Conservation (phyloP, 75 land plant species). For the Pseudotsuga menziesii region DNA sequence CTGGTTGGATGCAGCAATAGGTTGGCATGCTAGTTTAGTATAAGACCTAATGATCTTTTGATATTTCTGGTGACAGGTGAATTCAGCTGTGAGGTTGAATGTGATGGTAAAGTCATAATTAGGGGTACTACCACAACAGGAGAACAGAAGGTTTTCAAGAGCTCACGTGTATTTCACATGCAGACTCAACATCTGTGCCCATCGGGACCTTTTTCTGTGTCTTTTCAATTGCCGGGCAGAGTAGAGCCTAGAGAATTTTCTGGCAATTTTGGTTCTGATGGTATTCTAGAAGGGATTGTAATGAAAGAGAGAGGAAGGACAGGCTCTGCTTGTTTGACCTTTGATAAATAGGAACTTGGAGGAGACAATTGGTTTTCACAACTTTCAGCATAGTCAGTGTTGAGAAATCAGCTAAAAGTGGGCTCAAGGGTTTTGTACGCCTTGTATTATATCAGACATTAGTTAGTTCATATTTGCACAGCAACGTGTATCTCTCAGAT, state of each 20-base stretch:
- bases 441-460: not conserved
- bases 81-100: constrained; percentile 73
- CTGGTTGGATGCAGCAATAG: not conserved
- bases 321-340: constrained; percentile 11
- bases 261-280: constrained; percentile 66
- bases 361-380: not conserved
- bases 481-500: not conserved
- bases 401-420: not conserved
- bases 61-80: constrained; percentile 42
- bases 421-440: not conserved
- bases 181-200: constrained; percentile 67
- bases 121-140: constrained; percentile 73
- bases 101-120: constrained; percentile 67
- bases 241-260: constrained; percentile 59
- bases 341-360: not conserved
- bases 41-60: not conserved
- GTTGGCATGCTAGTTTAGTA: not conserved
- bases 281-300: constrained; percentile 54
- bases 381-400: not conserved
- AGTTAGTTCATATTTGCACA: not conserved
- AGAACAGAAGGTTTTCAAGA: constrained; percentile 34
- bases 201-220: constrained; percentile 61
- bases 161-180: constrained; percentile 57
- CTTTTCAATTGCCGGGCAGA: constrained; percentile 72
- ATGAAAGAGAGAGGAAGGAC: constrained; percentile 36